A percentile compares a stretch with the other conserved stretches of the same genome.
Evolutionary conservation across 805 yeast species (phyloP).

Genomic region (Monosporozyma solicola): DNA sequence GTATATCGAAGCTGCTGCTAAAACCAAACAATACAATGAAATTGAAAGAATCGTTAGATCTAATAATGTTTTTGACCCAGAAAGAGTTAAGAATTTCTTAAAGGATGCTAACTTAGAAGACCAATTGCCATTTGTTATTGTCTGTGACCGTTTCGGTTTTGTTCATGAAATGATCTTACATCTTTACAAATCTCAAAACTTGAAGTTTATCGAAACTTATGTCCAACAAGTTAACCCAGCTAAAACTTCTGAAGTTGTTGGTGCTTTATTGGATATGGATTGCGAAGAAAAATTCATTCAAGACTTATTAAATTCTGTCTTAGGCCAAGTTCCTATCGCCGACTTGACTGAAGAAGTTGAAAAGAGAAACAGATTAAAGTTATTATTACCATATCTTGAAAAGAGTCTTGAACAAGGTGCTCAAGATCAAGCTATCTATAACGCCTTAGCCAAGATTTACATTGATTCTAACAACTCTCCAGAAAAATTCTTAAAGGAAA

Average conservation of each 20-base stretch:
- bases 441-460: conserved; percentile 94
- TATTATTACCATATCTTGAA: conserved; percentile 88
- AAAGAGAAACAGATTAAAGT: conserved; percentile 87
- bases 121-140: conserved; percentile 92
- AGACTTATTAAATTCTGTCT: conserved; percentile 68
- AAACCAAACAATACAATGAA: conserved; percentile 82
- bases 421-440: conserved; percentile 83
- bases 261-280: conserved; percentile 93
- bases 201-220: conserved; percentile 94
- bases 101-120: conserved; percentile 91
- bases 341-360: conserved; percentile 91
- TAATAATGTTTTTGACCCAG: conserved; percentile 91
- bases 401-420: conserved; percentile 76
- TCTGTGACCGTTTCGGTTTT: conserved; percentile 85
- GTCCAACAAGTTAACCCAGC: conserved; percentile 97
- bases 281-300: conserved; percentile 88
- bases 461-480: conserved; percentile 97
- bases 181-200: conserved; percentile 89
- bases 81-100: conserved; percentile 92
- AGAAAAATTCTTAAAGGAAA: conserved; percentile 90
- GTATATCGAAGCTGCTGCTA: conserved; percentile 90
- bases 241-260: conserved; percentile 92
- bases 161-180: conserved; percentile 90
- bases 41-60: conserved; percentile 93
- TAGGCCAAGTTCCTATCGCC: conserved; percentile 90